phyloP scores from a whole-genome alignment of 1,284 basidiomycete species.

The Rhodotorula sp. region DNA sequence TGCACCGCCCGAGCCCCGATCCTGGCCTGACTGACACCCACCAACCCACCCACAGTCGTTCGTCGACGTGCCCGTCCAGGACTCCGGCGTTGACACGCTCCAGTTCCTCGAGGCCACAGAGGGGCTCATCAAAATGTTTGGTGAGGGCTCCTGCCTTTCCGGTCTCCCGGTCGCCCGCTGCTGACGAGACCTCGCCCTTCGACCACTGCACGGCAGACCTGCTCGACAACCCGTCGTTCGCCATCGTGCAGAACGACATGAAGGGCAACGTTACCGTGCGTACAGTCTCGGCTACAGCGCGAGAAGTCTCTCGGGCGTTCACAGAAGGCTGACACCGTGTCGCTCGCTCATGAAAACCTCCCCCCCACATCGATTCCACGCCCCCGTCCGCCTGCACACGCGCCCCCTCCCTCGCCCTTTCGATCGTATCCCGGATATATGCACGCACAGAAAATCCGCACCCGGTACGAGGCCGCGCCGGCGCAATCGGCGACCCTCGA shows the following conservation, averaged over 20 bases:
- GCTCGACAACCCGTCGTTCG: conserved; percentile 82
- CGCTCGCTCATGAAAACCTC: too few species aligned
- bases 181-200: too few species aligned
- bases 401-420: not conserved
- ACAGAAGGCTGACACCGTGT: too few species aligned
- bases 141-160: conserved; percentile 54
- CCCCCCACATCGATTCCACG: not conserved
- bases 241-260: conserved; percentile 80
- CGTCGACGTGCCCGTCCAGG: conserved; percentile 81
- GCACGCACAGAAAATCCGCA: conserved; percentile 73
- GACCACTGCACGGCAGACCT: conserved; percentile 60
- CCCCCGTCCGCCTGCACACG: not conserved
- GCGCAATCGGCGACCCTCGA: conserved; percentile 74
- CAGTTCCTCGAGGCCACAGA: conserved; percentile 85
- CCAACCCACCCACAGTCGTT: conserved; percentile 63
- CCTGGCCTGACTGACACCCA: not conserved
- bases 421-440: not conserved
- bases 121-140: conserved; percentile 86
- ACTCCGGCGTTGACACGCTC: conserved; percentile 81
- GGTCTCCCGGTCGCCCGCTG: not conserved
- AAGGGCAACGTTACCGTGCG: conserved; percentile 86
- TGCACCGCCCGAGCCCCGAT: not conserved
- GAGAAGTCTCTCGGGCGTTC: too few species aligned
- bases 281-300: not conserved
- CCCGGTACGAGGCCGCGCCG: conserved; percentile 68